These are phyloP conservation scores for Globisporangium okanoganense DNA, from an alignment of 352 stramenopile genomes.

Conservation along the genomic window DNA sequence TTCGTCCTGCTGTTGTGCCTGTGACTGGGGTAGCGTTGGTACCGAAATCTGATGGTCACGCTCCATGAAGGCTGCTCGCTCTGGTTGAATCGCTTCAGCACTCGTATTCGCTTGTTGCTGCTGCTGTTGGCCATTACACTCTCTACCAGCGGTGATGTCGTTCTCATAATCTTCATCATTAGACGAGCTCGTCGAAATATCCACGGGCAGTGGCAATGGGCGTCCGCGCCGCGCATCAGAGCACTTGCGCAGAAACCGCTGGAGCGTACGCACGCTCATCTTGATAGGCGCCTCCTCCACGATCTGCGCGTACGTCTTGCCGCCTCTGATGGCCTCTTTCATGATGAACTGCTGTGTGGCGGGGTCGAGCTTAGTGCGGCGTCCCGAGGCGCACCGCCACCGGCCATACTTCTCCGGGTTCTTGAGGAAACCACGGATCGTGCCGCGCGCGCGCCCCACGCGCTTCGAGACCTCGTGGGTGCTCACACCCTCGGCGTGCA, in stretches of 20 bases:
- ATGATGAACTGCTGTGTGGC: constrained; percentile 8
- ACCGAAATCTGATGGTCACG: neutral
- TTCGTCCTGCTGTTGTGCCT: neutral
- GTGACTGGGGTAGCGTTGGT: neutral
- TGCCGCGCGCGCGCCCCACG: neutral
- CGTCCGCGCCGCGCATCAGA: constrained; percentile 2
- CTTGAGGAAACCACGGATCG: constrained; percentile 1
- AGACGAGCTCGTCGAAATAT: neutral
- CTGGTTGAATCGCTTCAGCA: neutral
- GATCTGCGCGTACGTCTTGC: constrained; percentile 8
- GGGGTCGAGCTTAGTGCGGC: constrained; percentile 4
- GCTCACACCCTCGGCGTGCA: constrained; percentile 3
- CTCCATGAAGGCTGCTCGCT: neutral
- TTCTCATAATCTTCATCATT: neutral
- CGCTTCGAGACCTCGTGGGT: constrained; percentile 2
- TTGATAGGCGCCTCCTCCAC: constrained; percentile 1
- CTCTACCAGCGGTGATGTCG: neutral
- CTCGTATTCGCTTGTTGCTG: neutral
- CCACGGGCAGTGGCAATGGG: neutral
- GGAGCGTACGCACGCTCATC: constrained; percentile 6
- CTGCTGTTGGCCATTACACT: neutral
- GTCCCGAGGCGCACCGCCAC: neutral
- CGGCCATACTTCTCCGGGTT: constrained; percentile 6
- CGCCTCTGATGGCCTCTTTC: constrained; percentile 4
- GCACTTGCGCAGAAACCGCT: constrained; percentile 6